These are phyloP conservation scores for Anethum foeniculum DNA, from an alignment of 140 eudicot species.

Conservation along the genomic window DNA sequence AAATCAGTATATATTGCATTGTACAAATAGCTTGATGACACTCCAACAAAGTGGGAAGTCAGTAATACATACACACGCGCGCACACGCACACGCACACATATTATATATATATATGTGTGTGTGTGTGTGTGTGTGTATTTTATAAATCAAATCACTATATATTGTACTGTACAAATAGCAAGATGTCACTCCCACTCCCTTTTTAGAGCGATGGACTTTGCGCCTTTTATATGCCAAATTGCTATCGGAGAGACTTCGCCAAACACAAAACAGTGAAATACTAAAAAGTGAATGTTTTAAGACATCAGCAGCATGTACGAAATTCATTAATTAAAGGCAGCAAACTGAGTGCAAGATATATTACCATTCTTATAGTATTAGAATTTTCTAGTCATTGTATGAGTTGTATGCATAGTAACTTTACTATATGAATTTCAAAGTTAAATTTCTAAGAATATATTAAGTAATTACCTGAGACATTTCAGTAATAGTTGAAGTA, in stretches of 20 bases:
- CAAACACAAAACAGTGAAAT: background rate
- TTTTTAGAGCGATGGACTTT: background rate
- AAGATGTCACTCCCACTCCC: background rate
- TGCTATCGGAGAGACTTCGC: background rate
- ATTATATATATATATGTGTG: no score
- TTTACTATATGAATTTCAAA: background rate
- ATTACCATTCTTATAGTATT: background rate
- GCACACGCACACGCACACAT: no score
- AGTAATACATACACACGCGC: no score
- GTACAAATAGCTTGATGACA: background rate
- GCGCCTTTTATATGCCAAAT: background rate
- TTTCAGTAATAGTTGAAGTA: slow-evolving; percentile 36
- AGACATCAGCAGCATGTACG: background rate
- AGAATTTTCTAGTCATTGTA: background rate
- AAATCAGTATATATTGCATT: background rate
- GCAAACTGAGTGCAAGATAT: background rate
- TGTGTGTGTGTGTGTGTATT: no score
- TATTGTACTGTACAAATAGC: background rate
- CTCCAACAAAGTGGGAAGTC: background rate
- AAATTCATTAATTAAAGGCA: background rate
- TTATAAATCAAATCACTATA: background rate
- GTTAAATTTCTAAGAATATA: slow-evolving; percentile 9
- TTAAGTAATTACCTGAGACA: slow-evolving; percentile 49
- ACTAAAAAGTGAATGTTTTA: background rate
- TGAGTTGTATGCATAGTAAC: background rate